phyloP scores from a whole-genome alignment of 306 rosid species.

The Castanea crenata region DNA sequence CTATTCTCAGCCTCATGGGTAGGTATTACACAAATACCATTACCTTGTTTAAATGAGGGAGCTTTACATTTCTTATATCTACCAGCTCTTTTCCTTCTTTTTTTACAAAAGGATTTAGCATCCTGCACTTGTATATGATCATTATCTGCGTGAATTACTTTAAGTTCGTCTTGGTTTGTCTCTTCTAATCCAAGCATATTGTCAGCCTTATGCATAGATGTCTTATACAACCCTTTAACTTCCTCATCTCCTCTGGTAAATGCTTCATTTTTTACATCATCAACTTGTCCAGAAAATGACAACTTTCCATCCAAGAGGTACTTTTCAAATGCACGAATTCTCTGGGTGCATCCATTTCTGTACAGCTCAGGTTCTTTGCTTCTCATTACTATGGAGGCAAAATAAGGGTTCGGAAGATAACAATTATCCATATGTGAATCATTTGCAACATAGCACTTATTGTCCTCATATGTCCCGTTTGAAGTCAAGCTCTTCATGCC shows the following conservation, averaged over 20 bases:
- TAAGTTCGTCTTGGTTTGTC: constrained; percentile 35
- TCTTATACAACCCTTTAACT: constrained; percentile 30
- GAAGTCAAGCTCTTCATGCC: constrained; percentile 19
- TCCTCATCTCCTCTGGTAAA: constrained; percentile 41
- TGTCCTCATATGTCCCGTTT: constrained; percentile 36
- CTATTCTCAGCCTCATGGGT: constrained; percentile 30
- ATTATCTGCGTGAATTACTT: constrained; percentile 29
- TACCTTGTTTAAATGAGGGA: constrained; percentile 13
- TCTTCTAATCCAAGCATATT: constrained; percentile 29
- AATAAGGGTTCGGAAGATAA: constrained; percentile 54
- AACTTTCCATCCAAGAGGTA: constrained; percentile 48
- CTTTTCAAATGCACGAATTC: constrained; percentile 82
- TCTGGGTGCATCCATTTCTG: constrained; percentile 78
- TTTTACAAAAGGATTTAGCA: background rate
- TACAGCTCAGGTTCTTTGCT: constrained; percentile 66
- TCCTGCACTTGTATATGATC: constrained; percentile 19
- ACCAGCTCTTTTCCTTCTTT: background rate
- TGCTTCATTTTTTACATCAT: constrained; percentile 37
- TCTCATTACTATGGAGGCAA: constrained; percentile 71
- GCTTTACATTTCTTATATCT: constrained; percentile 2
- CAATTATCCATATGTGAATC: constrained; percentile 37
- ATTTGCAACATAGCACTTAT: constrained; percentile 26
- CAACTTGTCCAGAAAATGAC: constrained; percentile 48
- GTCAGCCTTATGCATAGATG: constrained; percentile 30
- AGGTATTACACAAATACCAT: constrained; percentile 26